These are phyloP conservation scores for Leptographium wingfieldii DNA, from an alignment of 2,329 filamentous ascomycete species.

Conservation along the genomic window DNA sequence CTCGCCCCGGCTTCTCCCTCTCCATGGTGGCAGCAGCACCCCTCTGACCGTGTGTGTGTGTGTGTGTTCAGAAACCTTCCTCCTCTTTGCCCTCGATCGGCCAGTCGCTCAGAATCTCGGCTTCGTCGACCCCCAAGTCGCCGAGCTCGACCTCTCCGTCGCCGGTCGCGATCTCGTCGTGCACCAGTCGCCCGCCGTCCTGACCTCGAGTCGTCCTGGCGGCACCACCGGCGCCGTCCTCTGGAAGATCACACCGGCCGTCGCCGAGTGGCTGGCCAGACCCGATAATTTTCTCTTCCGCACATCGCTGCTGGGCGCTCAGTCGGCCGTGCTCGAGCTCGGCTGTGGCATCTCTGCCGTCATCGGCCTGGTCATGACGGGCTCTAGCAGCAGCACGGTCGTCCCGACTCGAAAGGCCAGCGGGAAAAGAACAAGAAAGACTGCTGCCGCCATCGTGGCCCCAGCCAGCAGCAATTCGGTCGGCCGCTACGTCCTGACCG, in stretches of 20 bases:
- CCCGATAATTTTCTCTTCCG: constrained; percentile 50
- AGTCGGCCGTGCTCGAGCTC: constrained; percentile 61
- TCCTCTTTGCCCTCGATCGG: constrained; percentile 67
- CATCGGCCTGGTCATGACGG: constrained; percentile 55
- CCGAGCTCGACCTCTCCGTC: constrained; percentile 50
- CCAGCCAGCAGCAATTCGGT: constrained; percentile 23
- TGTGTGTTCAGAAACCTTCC: constrained; percentile 58
- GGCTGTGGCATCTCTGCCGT: constrained; percentile 81
- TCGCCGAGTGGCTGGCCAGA: constrained; percentile 67
- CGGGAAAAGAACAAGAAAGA: background rate
- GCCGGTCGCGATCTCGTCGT: constrained; percentile 60
- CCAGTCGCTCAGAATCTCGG: constrained; percentile 63
- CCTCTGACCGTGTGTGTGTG: background rate
- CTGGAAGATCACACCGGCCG: constrained; percentile 79
- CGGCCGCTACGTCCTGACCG: constrained; percentile 61
- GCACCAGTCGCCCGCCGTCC: constrained; percentile 69
- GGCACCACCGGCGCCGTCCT: constrained; percentile 54
- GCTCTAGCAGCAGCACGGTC: constrained; percentile 14
- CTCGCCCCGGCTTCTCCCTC: too few relatives aligned
- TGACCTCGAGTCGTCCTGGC: constrained; percentile 60
- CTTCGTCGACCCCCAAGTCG: constrained; percentile 63
- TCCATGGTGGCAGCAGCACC: too few relatives aligned
- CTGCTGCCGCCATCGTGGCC: background rate
- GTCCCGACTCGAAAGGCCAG: background rate
- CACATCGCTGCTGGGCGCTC: constrained; percentile 26